Percentiles rank a stretch among this genome's conserved stretches.
phyloP scores from a whole-genome alignment of 495 filamentous ascomycete species.

The Niebla homalea region DNA sequence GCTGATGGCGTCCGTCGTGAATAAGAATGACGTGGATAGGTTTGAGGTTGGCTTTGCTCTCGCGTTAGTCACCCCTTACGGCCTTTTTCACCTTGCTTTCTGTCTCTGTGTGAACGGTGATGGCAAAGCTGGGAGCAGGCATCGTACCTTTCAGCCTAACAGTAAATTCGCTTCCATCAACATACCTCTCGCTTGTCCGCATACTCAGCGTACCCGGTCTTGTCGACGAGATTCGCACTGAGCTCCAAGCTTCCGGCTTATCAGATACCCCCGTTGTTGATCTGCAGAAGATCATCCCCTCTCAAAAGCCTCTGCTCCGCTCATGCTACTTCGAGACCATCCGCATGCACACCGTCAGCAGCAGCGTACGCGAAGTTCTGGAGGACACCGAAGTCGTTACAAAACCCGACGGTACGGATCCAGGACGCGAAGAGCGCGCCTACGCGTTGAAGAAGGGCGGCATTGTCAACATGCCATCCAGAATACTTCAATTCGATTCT shows the following conservation, averaged over 20 bases:
- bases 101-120: background rate
- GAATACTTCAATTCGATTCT: background rate
- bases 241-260: background rate
- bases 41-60: background rate
- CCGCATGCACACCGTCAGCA: constrained; percentile 4
- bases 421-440: background rate
- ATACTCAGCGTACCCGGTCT: background rate
- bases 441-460: constrained; percentile 1
- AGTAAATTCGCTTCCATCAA: background rate
- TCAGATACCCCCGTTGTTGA: background rate
- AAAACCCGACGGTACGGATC: background rate
- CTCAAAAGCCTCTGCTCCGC: background rate
- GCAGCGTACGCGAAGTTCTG: background rate
- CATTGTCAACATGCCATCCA: constrained; percentile 2
- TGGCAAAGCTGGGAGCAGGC: too few relatives aligned
- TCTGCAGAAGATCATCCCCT: background rate
- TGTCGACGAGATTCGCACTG: background rate
- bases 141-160: background rate
- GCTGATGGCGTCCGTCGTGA: background rate
- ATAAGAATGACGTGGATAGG: background rate
- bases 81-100: background rate
- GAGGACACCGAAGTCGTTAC: background rate
- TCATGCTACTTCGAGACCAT: constrained; percentile 4
- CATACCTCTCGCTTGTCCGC: background rate
- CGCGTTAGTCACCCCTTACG: background rate